phyloP scores from a whole-genome alignment of 148 eudicot genomes.

The Amaranthus hypochondriacus region DNA sequence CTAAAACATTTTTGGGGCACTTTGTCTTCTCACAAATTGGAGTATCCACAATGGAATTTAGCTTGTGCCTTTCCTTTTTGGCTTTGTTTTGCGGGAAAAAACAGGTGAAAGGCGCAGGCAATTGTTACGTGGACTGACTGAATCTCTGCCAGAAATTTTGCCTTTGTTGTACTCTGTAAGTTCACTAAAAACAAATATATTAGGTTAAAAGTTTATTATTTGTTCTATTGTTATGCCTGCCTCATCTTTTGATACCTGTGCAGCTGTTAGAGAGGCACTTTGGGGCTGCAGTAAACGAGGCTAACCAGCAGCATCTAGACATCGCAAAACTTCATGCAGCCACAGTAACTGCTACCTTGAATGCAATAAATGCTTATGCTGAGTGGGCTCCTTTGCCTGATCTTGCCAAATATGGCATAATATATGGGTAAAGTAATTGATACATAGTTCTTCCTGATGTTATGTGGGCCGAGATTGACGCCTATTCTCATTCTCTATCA shows the following conservation, averaged over 20 bases:
- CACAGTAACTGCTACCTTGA: slow-evolving; percentile 71
- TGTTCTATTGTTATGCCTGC: slow-evolving; percentile 1
- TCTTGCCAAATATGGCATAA: slow-evolving; percentile 79
- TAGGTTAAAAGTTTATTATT: background rate
- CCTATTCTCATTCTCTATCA: slow-evolving; percentile 5
- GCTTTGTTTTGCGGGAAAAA: slow-evolving; percentile 15
- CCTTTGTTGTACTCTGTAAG: slow-evolving; percentile 88
- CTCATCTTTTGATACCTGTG: slow-evolving; percentile 20
- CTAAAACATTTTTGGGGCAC: background rate
- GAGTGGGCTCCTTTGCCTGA: slow-evolving; percentile 98
- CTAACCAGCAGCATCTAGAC: slow-evolving; percentile 65
- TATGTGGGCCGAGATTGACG: slow-evolving; percentile 5
- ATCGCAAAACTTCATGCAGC: slow-evolving; percentile 95
- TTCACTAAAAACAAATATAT: slow-evolving; percentile 3
- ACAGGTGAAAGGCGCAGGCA: slow-evolving; percentile 91
- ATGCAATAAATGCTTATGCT: slow-evolving; percentile 95
- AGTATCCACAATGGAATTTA: background rate
- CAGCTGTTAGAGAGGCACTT: slow-evolving; percentile 93
- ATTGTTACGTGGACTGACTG: slow-evolving; percentile 77
- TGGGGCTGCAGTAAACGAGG: slow-evolving; percentile 87
- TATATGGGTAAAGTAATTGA: slow-evolving; percentile 62
- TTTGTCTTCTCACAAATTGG: background rate
- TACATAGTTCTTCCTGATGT: background rate
- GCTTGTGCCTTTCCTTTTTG: background rate
- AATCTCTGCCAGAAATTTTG: slow-evolving; percentile 82